Base-by-base conservation (phyloP, 306 rosid species). In the Prosopis cineraria region DNA sequence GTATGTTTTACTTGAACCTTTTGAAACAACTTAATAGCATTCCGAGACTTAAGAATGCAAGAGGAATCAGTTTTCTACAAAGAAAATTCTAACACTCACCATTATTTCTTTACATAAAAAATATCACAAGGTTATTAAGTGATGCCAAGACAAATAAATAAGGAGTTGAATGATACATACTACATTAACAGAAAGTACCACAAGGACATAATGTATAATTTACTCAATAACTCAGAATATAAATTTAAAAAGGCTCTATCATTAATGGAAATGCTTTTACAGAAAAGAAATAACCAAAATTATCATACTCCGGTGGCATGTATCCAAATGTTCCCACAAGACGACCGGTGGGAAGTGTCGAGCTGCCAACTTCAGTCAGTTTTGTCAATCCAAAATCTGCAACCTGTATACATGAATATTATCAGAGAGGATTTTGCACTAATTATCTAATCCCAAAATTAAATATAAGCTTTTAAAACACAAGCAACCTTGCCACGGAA, bases 231-330 rank as follows among this genome's bases (percentile, higher is more conserved):
- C 8, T 30, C 24, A 3, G 7, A 7, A 25, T 16, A 25, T 69
- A 69, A 69, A 69, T 69, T 69, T 16, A 24, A 22, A 22, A 68
- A 25, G 22, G 55, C 58, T 27, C 27, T 59, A 69, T 7, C 1
- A 69, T 69, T 6, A 43, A 14, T 31, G 20, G 74, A 53, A 69
- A 43, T 27, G 40, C 16, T 27, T 13, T 6, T 45, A 2, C 19
- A n/a, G 52, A 14, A 72, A 36, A 24, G 11, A 37, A 16, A 19
- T 31, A 45, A 53, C 24, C 77, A 52, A 76, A 50, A 39, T 31
- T 7, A 68, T 73, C 96, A 72, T 89, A 94, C 98, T 94, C 98
- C 0, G 98, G 97, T 29, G 98, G 97, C 97, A 94, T 94, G 83
- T 94, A 94, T 79, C 97, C 97, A 73, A 94, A 94, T 79, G 98